phyloP scores from a whole-genome alignment of 805 yeast genomes.

The Spathaspora arborariae region DNA sequence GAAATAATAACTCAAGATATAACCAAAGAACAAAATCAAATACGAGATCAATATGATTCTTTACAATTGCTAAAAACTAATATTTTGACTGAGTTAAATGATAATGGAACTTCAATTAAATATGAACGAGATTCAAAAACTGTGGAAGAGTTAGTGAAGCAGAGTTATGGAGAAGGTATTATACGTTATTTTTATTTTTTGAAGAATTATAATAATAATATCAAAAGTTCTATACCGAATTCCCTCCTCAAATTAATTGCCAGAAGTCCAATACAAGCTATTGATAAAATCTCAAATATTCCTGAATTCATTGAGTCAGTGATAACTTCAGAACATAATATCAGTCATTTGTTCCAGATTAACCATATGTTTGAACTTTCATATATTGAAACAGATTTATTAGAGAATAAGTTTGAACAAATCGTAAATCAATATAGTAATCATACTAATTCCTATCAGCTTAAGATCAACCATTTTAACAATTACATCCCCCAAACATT shows the following conservation, averaged over 20 bases:
- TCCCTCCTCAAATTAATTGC: background rate
- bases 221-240: background rate
- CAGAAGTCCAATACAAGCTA: background rate
- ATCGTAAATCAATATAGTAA: background rate
- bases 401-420: no score
- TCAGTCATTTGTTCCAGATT: slow-evolving; percentile 2
- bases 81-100: slow-evolving; percentile 27
- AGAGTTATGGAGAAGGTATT: slow-evolving; percentile 7
- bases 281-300: background rate
- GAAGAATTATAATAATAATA: background rate
- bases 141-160: slow-evolving; percentile 16
- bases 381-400: background rate
- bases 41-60: slow-evolving; percentile 12
- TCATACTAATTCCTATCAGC: background rate
- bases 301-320: background rate
- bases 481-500: slow-evolving; percentile 13
- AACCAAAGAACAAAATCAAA: slow-evolving; percentile 13
- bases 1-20: slow-evolving; percentile 17
- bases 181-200: slow-evolving; percentile 23
- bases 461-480: slow-evolving; percentile 22
- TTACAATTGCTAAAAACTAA: slow-evolving; percentile 12
- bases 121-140: slow-evolving; percentile 13
- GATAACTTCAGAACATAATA: slow-evolving; percentile 1
- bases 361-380: background rate
- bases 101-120: slow-evolving; percentile 24